Conservation (phyloP, 495 filamentous ascomycete genomes). For the Aspergillus cristatus region DNA sequence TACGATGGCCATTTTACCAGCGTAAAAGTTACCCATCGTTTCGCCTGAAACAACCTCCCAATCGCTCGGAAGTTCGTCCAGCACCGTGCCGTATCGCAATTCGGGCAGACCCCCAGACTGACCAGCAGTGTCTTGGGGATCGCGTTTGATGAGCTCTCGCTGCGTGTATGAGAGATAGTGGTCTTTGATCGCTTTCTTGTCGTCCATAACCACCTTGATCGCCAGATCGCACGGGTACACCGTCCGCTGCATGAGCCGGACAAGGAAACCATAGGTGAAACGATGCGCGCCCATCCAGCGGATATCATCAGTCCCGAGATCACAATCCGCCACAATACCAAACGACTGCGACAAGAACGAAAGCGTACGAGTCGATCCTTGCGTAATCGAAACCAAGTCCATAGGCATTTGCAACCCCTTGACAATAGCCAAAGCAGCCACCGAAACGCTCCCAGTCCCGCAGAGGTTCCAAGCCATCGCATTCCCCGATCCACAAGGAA, state of each 20-base stretch:
- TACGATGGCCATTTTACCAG: conserved; percentile 93
- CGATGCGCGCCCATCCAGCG: conserved; percentile 84
- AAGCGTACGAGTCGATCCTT: conserved; percentile 58
- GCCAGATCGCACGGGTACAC: conserved; percentile 85
- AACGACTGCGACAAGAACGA: conserved; percentile 89
- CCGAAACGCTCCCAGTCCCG: conserved; percentile 65
- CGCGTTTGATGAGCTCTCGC: conserved; percentile 18
- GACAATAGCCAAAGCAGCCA: conserved; percentile 71
- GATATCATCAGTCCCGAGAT: conserved; percentile 81
- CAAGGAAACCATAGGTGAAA: conserved; percentile 76
- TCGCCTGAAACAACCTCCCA: conserved; percentile 66
- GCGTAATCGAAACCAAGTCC: conserved; percentile 82
- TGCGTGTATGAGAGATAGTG: conserved; percentile 52
- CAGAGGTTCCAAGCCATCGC: conserved; percentile 86
- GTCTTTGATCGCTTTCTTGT: conserved; percentile 64
- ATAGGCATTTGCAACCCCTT: conserved; percentile 76
- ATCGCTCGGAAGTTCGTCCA: conserved; percentile 61
- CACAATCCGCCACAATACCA: conserved; percentile 82
- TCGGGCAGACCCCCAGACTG: conserved; percentile 51
- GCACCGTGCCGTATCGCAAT: conserved; percentile 69
- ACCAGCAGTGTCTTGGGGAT: conserved; percentile 15
- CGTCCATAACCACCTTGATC: conserved; percentile 67
- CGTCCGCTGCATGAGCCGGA: conserved; percentile 59
- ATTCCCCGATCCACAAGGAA: conserved; percentile 91
- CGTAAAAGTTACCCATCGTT: conserved; percentile 85